A percentile compares a stretch with the other conserved stretches of the same genome.
These are phyloP conservation scores for Leccinellum luteum DNA, from an alignment of 768 basidiomycete species.

Conservation along the genomic window DNA sequence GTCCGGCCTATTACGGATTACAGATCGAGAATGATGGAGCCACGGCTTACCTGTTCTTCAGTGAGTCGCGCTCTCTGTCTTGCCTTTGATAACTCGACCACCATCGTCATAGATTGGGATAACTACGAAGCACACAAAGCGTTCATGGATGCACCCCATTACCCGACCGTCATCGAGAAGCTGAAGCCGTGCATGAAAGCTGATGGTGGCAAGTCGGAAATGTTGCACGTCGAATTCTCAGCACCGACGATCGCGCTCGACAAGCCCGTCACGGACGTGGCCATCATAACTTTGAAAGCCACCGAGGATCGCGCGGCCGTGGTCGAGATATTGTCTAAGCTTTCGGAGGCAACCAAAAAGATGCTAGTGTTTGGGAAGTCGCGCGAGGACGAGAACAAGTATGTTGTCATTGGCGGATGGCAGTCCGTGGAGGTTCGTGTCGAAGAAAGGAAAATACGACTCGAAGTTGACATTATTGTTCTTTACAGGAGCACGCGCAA, in stretches of 20 bases:
- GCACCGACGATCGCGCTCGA: slow-evolving; percentile 13
- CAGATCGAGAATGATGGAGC: slow-evolving; percentile 17
- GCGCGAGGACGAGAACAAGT: slow-evolving; percentile 20
- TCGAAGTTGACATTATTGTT: background rate
- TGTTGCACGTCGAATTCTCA: slow-evolving; percentile 24
- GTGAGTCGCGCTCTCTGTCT: slow-evolving; percentile 6
- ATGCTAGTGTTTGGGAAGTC: slow-evolving; percentile 20
- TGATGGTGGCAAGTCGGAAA: slow-evolving; percentile 1
- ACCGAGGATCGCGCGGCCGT: slow-evolving; percentile 21
- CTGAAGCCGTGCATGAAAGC: slow-evolving; percentile 7
- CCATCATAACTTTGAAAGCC: slow-evolving; percentile 19
- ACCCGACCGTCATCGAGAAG: background rate
- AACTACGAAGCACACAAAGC: slow-evolving; percentile 20
- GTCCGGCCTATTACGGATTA: slow-evolving; percentile 4
- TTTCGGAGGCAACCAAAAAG: slow-evolving; percentile 11
- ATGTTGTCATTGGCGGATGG: slow-evolving; percentile 23
- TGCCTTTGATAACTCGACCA: background rate
- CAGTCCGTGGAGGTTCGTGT: slow-evolving; percentile 22
- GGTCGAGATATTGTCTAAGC: slow-evolving; percentile 6
- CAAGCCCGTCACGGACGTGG: slow-evolving; percentile 24
- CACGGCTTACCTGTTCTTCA: slow-evolving; percentile 15
- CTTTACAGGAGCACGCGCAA: slow-evolving; percentile 17
- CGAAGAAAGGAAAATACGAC: background rate
- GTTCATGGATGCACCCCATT: slow-evolving; percentile 2
- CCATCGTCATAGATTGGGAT: slow-evolving; percentile 25